Conservation (phyloP, 441 rosid species). For the Arabidopsis lyrata region DNA sequence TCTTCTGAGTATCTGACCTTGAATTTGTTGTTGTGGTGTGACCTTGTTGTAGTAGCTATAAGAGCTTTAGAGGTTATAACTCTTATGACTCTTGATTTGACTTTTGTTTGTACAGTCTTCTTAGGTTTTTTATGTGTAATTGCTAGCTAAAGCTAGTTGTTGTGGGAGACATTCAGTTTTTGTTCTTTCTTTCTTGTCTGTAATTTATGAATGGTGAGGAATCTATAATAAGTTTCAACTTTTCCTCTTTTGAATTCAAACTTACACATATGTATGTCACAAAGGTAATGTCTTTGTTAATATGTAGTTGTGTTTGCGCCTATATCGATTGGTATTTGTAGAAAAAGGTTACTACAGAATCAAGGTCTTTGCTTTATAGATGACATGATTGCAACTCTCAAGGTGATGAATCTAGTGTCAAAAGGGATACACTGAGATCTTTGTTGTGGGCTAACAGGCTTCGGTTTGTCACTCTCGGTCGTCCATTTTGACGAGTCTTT, state of each 20-base stretch:
- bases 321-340: neutral
- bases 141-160: conserved; percentile 33
- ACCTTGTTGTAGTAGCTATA: conserved; percentile 28
- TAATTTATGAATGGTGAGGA: conserved; percentile 1
- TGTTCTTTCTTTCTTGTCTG: neutral
- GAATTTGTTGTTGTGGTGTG: neutral
- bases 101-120: conserved; percentile 40
- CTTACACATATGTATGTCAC: neutral
- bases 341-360: neutral
- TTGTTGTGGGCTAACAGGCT: neutral
- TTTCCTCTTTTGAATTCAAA: neutral
- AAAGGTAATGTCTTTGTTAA: conserved; percentile 2
- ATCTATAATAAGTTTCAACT: conserved; percentile 1
- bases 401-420: neutral
- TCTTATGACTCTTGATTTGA: conserved; percentile 17
- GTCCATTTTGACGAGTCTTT: no score
- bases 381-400: neutral
- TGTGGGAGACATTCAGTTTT: conserved; percentile 29
- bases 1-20: conserved; percentile 43
- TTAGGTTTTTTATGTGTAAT: conserved; percentile 34
- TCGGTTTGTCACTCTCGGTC: no score
- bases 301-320: neutral
- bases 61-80: conserved; percentile 8
- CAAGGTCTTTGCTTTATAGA: neutral
- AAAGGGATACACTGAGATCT: neutral